Base-by-base conservation (phyloP, 495 filamentous ascomycete genomes). In the Jackrogersella minutella region DNA sequence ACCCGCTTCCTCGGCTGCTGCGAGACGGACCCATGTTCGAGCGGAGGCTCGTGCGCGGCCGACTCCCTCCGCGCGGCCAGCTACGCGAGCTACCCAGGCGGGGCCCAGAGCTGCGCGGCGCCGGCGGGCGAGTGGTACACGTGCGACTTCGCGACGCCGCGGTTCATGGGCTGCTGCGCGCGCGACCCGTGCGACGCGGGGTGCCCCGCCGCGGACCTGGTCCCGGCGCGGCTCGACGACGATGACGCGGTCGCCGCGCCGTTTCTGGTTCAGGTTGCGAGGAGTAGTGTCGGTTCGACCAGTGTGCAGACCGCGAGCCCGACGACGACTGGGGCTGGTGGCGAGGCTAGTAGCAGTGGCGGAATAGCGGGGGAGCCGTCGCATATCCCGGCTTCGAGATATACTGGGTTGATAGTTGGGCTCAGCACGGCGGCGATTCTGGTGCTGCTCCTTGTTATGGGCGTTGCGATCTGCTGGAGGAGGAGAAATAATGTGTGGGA, bases 1-100 rank as follows among this genome's bases (percentile, higher is more conserved):
- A 37, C 47, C n/a, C 51, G 68, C 24, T 79, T 79, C 40, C 13
- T 79, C 5, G 77, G 77, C 0, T 79, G 77, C 52, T 78, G 77
- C 44, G 70, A 58, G 26, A 62, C 49, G 47, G 22, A 78, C 19
- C 76, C 77, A 2, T 78, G 76, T 51, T 17, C 54, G 14, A 52
- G 52, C 8, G 67, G 66, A 13, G 70, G 65, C 5, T 55, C 64
- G 19, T 79, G 76, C 21, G 72, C 70, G 7, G 39, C 34, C 2
- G 54, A 43, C 11, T 11, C 60, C 3, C 67, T 79, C 13, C 60
- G 44, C 8, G 22, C 43, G 3, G 65, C 73, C 0, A 64, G 70
- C 31, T 79, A 73, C 54, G 62, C 53, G 5, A n/a, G 14, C 19
- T 60, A 62, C 17, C 56, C 34, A 7, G 73, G 70, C 36, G 14